These are phyloP conservation scores for Alternaria novae-zelandiae DNA, from an alignment of 2,329 filamentous ascomycete genomes.

Conservation along the genomic window DNA sequence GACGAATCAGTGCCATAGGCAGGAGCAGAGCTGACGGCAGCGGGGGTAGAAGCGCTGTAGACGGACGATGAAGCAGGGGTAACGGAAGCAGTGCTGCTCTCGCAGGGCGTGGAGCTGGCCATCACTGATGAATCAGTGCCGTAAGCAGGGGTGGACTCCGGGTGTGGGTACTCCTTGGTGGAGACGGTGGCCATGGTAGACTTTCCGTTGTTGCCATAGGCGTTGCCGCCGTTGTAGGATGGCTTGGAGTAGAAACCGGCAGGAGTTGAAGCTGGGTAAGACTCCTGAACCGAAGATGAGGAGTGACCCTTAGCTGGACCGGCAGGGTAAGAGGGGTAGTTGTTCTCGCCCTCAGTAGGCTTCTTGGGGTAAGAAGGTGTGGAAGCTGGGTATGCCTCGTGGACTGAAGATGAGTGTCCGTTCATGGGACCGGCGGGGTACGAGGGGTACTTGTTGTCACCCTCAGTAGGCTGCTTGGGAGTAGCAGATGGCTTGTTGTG, in stretches of 20 bases:
- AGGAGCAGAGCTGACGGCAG: background rate
- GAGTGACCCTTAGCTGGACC: background rate
- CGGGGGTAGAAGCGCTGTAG: background rate
- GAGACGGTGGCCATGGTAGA: conserved; percentile 2
- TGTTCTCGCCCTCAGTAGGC: background rate
- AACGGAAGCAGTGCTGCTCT: background rate
- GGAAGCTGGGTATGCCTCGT: background rate
- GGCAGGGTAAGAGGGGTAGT: conserved; percentile 5
- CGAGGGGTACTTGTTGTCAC: conserved; percentile 7
- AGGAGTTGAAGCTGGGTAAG: background rate
- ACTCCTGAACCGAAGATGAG: background rate
- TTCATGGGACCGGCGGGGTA: background rate
- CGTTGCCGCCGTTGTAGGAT: conserved; percentile 1
- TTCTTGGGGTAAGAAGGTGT: background rate
- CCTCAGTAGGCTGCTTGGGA: conserved; percentile 11
- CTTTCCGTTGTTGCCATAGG: background rate
- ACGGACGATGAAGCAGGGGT: background rate
- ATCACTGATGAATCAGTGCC: background rate
- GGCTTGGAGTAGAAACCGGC: conserved; percentile 3
- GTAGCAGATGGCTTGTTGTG: conserved; percentile 11
- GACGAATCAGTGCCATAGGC: background rate
- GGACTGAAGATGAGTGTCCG: background rate
- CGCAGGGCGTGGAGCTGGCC: background rate
- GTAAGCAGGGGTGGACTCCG: background rate
- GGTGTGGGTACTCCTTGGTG: background rate